phyloP scores from a whole-genome alignment of 1,284 basidiomycete genomes.

The Trichosporon sp. region DNA sequence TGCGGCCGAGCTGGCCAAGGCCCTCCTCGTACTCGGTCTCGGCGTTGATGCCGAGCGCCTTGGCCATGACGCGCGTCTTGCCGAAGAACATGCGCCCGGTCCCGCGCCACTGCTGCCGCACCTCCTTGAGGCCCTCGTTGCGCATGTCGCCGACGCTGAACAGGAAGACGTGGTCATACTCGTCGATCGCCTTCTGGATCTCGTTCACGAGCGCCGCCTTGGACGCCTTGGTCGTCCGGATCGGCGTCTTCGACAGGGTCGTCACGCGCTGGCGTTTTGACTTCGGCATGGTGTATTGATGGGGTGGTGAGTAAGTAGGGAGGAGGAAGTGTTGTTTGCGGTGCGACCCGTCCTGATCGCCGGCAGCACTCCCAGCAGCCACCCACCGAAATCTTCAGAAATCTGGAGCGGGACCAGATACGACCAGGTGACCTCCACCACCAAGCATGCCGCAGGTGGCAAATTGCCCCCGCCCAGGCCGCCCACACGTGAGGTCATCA shows the following conservation, averaged over 20 bases:
- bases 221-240: constrained; percentile 59
- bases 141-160: constrained; percentile 94
- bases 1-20: constrained; percentile 69
- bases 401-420: constrained; percentile 2
- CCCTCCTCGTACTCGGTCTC: constrained; percentile 84
- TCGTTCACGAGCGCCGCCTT: constrained; percentile 79
- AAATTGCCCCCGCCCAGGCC: not conserved
- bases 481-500: not conserved
- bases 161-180: constrained; percentile 92
- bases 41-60: constrained; percentile 81
- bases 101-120: constrained; percentile 88
- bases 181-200: constrained; percentile 62
- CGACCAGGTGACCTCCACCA: not conserved
- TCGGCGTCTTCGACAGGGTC: constrained; percentile 55
- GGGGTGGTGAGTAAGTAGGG: not conserved
- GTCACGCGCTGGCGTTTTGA: constrained; percentile 79
- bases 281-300: constrained; percentile 62
- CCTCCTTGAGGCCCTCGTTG: constrained; percentile 89
- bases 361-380: not conserved
- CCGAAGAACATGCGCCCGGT: constrained; percentile 91
- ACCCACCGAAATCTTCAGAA: constrained; percentile 4
- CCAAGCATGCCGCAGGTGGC: not conserved
- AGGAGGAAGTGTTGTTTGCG: not conserved
- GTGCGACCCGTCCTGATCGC: not conserved
- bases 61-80: constrained; percentile 87